Base-by-base conservation (phyloP, 768 basidiomycete genomes). In the Postia placenta region DNA sequence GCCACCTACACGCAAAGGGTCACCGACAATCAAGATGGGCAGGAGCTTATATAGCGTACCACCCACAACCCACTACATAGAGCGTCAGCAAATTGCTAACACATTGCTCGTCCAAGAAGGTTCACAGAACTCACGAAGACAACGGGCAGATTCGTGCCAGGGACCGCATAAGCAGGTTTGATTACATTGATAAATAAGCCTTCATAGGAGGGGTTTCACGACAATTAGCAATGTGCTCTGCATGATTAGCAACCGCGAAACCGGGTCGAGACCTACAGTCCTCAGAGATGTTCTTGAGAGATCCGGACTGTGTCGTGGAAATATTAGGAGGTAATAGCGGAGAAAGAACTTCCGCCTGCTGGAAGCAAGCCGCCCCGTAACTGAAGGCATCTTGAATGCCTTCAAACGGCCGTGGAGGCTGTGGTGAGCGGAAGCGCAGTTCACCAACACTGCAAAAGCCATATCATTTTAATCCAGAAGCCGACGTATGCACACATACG, bases 101-200 rank as follows among this genome's bases (percentile, higher is more conserved):
- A 33, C 9, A 33, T 33, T 7, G 30, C 14, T 35, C n/a, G n/a
- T n/a, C n/a, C n/a, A 9, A 19, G 2, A 36, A 20, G 28, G 25
- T 6, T 20, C 4, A 36, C 20, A 7, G n/a, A n/a, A 36, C 33
- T 35, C 7, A 45, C 45, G 33, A 45, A 35, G 2, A 45, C 9
- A 12, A 45, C 30, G 5, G 45, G 45, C 17, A 45, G 45, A n/a
- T 23, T 25, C 11, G 33, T 19, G 17, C 19, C 45, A 4, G 33
- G 5, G 4, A 30, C 23, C 7, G 45, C 28, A 7, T 5, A 33
- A 17, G 45, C 45, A 17, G 45, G 45, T 17, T 36, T 45, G 6
- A 35, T 17, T 7, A 45, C 45, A 22, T 36, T 45, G 45, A 45
- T 17, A 19, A 35, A 45, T 5, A 45, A 24, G 36, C 42, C 42